phyloP scores from a whole-genome alignment of 805 yeast genomes.

The Candida sonorensis region DNA sequence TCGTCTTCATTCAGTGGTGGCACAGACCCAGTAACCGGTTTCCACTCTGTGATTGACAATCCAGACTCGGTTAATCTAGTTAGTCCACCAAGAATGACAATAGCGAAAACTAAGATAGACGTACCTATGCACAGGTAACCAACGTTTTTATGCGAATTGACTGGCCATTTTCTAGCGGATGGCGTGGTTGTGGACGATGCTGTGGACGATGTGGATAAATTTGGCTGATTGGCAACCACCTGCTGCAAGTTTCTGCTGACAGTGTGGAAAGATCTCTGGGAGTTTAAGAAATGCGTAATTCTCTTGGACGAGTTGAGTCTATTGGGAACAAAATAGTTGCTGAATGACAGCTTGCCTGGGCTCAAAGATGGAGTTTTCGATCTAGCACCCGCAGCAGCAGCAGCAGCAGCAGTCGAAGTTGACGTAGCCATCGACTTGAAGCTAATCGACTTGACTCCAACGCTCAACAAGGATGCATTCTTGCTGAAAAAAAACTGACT shows the following conservation, averaged over 20 bases:
- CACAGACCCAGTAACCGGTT: slow-evolving; percentile 89
- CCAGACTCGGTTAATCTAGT: slow-evolving; percentile 96
- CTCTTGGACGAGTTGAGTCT: too few species aligned
- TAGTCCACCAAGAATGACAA: slow-evolving; percentile 93
- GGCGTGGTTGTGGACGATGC: slow-evolving; percentile 2
- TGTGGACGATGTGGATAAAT: too few species aligned
- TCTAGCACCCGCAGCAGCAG: too few species aligned
- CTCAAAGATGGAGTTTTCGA: too few species aligned
- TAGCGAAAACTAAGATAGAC: slow-evolving; percentile 85
- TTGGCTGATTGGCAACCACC: neutral
- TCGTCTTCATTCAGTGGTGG: slow-evolving; percentile 80
- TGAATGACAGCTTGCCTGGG: too few species aligned
- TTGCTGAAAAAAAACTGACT: slow-evolving; percentile 53
- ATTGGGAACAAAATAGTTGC: neutral
- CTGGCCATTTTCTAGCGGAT: slow-evolving; percentile 25
- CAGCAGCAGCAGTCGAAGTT: too few species aligned
- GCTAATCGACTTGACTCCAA: slow-evolving; percentile 11
- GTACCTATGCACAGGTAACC: slow-evolving; percentile 89
- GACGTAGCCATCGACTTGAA: too few species aligned
- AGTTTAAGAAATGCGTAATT: slow-evolving; percentile 1
- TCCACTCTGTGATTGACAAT: slow-evolving; percentile 95
- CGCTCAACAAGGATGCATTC: slow-evolving; percentile 38
- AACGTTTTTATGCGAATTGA: slow-evolving; percentile 49
- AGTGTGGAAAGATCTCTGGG: slow-evolving; percentile 13
- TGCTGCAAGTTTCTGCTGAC: slow-evolving; percentile 1